Percentiles rank a stretch among this genome's conserved stretches.
Conservation (phyloP, 257 asterid species). For the Nemophila menziesii region DNA sequence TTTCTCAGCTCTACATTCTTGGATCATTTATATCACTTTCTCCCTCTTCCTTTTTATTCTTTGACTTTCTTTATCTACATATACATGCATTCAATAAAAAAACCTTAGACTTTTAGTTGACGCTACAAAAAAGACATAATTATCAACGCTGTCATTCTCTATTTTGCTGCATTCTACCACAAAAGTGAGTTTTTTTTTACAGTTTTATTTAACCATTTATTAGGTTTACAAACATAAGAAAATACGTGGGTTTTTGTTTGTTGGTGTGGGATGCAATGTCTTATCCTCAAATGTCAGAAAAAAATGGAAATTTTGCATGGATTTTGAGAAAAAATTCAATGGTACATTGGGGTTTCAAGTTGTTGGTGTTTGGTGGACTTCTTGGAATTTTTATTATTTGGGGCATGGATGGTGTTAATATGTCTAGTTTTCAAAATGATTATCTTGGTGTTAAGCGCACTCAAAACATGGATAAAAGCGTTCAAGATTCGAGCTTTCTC, state of each 20-base stretch:
- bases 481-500: conserved; percentile 24
- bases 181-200: conserved; percentile 16
- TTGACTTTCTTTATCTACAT: not conserved
- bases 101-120: no score
- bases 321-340: conserved; percentile 35
- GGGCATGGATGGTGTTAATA: conserved; percentile 31
- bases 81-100: no score
- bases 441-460: conserved; percentile 25
- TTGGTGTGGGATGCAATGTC: not conserved
- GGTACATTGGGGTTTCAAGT: conserved; percentile 50
- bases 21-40: no score
- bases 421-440: conserved; percentile 23
- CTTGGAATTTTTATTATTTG: conserved; percentile 47
- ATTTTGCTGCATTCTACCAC: conserved; percentile 8
- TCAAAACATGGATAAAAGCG: conserved; percentile 9
- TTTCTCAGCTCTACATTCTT: no score
- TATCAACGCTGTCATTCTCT: conserved; percentile 1
- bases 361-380: conserved; percentile 32
- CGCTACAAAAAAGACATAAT: no score
- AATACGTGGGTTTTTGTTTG: not conserved
- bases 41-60: no score
- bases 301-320: conserved; percentile 36
- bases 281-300: conserved; percentile 38
- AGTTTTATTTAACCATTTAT: not conserved
- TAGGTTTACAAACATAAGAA: not conserved